Evolutionary conservation across 1,139 yeast genomes (phyloP).

Genomic region (Yarrowia galli): DNA sequence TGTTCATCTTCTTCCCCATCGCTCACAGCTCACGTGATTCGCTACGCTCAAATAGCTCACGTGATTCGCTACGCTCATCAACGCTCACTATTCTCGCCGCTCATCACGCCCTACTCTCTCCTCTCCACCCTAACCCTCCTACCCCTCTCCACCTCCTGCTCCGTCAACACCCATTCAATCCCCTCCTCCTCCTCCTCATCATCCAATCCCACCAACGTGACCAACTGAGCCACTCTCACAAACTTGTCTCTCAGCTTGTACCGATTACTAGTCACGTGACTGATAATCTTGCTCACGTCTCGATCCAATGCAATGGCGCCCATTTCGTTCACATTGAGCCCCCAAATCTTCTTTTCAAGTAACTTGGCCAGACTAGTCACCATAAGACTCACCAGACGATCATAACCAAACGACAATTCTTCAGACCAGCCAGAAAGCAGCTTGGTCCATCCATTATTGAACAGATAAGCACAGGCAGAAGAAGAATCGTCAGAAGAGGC

Average conservation of each 20-base stretch:
- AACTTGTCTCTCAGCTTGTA: constrained; percentile 81
- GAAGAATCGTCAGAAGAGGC: constrained; percentile 48
- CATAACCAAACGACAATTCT: constrained; percentile 60
- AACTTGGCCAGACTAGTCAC: constrained; percentile 59
- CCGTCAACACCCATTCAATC: constrained; percentile 81
- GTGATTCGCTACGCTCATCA: no score
- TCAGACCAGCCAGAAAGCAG: constrained; percentile 71
- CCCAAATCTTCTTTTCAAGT: constrained; percentile 73
- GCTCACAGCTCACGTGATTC: no score
- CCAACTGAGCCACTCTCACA: constrained; percentile 80
- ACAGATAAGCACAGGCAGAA: constrained; percentile 47
- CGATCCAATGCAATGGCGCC: constrained; percentile 87
- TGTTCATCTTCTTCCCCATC: no score
- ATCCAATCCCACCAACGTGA: constrained; percentile 81
- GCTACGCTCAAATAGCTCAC: no score
- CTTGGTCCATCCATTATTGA: constrained; percentile 68
- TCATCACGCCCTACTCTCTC: not conserved
- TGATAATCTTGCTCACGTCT: constrained; percentile 75
- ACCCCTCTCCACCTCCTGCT: constrained; percentile 71
- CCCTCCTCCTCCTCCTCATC: constrained; percentile 73
- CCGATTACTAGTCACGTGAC: constrained; percentile 49
- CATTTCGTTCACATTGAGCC: constrained; percentile 74
- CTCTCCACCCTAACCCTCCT: constrained; percentile 47
- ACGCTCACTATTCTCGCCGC: not conserved
- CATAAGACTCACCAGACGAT: constrained; percentile 61